A percentile compares a stretch with the other conserved stretches of the same genome.
Evolutionary conservation across 2,329 filamentous ascomycete species (phyloP).

Genomic region (Aspergillus alliaceus): DNA sequence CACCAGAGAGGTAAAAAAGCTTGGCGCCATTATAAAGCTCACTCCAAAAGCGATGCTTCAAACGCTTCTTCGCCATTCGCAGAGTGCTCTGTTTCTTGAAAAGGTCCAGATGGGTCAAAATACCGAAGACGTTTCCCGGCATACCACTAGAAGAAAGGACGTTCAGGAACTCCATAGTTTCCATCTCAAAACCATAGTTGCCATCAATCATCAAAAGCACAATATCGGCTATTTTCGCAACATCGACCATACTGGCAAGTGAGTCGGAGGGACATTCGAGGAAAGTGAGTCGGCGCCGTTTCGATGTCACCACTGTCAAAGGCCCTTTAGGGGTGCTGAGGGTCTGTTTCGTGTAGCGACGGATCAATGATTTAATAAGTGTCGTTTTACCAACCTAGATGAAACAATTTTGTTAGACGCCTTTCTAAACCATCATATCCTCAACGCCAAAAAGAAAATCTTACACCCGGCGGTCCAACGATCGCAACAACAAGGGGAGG

Average conservation of each 20-base stretch:
- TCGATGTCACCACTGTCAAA: conserved; percentile 93
- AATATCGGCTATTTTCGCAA: conserved; percentile 96
- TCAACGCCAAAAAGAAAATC: conserved; percentile 18
- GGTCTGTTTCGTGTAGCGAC: conserved; percentile 93
- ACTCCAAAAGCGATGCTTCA: conserved; percentile 96
- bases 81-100: conserved; percentile 92
- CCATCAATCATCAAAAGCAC: conserved; percentile 97
- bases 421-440: background rate
- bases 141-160: conserved; percentile 91
- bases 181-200: conserved; percentile 99
- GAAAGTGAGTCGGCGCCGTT: conserved; percentile 91
- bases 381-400: conserved; percentile 78
- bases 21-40: conserved; percentile 97
- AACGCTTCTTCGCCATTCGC: conserved; percentile 89
- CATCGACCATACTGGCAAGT: conserved; percentile 92
- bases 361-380: conserved; percentile 88
- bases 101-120: conserved; percentile 91
- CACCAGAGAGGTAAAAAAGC: conserved; percentile 92
- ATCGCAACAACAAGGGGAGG: conserved; percentile 91
- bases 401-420: conserved; percentile 4
- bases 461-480: conserved; percentile 87
- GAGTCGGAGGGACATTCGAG: conserved; percentile 94
- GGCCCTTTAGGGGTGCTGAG: conserved; percentile 86
- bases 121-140: conserved; percentile 97
- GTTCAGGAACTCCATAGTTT: conserved; percentile 99